These are phyloP conservation scores for Chrysochromulina tobinii DNA, from an alignment of 78 protist genomes.

Conservation along the genomic window DNA sequence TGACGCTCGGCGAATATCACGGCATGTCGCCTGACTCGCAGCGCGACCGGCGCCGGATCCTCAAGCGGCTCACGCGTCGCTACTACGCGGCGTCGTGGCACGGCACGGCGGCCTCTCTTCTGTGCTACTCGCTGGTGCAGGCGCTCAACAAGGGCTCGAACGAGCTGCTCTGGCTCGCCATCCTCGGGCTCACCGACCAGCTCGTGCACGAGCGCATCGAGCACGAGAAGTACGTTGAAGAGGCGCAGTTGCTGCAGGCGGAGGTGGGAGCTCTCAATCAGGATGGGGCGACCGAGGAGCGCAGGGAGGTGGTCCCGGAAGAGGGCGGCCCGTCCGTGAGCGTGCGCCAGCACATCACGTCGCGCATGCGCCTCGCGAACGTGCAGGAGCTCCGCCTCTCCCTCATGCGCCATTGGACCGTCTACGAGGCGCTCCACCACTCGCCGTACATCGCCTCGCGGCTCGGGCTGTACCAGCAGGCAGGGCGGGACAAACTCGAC, in stretches of 20 bases:
- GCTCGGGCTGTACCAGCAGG: slow-evolving; percentile 19
- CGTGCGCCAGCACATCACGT: too few relatives aligned
- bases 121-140: not conserved
- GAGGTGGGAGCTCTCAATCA: not conserved
- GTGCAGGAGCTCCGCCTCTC: not conserved
- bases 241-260: not conserved
- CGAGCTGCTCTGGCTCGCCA: slow-evolving; percentile 24
- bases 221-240: not conserved
- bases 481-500: not conserved
- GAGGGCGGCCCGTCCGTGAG: not conserved
- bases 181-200: slow-evolving; percentile 40
- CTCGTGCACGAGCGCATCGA: slow-evolving; percentile 17
- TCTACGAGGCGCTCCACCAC: slow-evolving; percentile 30
- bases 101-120: not conserved
- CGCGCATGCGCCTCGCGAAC: not conserved
- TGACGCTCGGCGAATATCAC: not conserved
- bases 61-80: not conserved
- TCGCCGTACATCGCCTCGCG: slow-evolving; percentile 14
- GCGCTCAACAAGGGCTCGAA: not conserved
- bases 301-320: not conserved
- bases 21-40: not conserved
- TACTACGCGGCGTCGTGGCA: not conserved
- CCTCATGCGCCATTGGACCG: slow-evolving; percentile 20
- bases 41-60: not conserved
- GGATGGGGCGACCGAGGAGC: not conserved